Percentiles rank a stretch among this genome's conserved stretches.
Evolutionary conservation across 1,284 basidiomycete genomes (phyloP).

Genomic region (Abortiporus biennis): DNA sequence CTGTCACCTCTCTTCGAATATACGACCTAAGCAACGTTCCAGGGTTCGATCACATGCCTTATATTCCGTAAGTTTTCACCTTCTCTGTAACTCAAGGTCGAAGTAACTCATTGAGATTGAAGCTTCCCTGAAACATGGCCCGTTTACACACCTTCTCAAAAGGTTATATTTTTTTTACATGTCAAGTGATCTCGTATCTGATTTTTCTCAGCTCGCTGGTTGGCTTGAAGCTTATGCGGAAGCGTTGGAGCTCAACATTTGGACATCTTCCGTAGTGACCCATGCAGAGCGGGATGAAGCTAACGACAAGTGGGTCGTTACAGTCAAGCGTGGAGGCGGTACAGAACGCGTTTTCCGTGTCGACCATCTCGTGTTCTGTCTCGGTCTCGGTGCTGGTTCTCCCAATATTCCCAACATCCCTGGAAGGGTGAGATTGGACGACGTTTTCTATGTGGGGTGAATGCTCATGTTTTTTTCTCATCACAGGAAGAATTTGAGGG

Average conservation of each 20-base stretch:
- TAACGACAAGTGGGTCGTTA: slow-evolving; percentile 42
- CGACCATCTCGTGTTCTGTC: slow-evolving; percentile 50
- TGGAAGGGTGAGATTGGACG: slow-evolving; percentile 17
- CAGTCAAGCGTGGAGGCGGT: slow-evolving; percentile 30
- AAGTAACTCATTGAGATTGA: not conserved
- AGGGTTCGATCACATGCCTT: slow-evolving; percentile 37
- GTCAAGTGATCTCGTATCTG: slow-evolving; percentile 10
- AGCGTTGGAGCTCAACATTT: slow-evolving; percentile 51
- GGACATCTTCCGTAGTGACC: slow-evolving; percentile 44
- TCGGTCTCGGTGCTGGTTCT: slow-evolving; percentile 43
- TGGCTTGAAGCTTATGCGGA: slow-evolving; percentile 61
- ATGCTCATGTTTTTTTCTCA: not conserved
- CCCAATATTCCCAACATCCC: slow-evolving; percentile 38
- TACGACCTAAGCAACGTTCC: slow-evolving; percentile 1
- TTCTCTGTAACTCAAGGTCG: not conserved
- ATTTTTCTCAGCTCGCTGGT: slow-evolving; percentile 37
- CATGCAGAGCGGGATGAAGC: slow-evolving; percentile 31
- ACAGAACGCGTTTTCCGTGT: slow-evolving; percentile 37
- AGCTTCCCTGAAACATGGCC: slow-evolving; percentile 52
- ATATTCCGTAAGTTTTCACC: slow-evolving; percentile 42
- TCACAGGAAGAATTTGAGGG: slow-evolving; percentile 37
- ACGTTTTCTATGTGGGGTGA: not conserved
- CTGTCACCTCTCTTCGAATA: slow-evolving; percentile 5
- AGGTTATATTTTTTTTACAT: slow-evolving; percentile 25
- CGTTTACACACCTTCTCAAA: slow-evolving; percentile 44